phyloP scores from a whole-genome alignment of 345 rosid species.

The Mercurialis annua region DNA sequence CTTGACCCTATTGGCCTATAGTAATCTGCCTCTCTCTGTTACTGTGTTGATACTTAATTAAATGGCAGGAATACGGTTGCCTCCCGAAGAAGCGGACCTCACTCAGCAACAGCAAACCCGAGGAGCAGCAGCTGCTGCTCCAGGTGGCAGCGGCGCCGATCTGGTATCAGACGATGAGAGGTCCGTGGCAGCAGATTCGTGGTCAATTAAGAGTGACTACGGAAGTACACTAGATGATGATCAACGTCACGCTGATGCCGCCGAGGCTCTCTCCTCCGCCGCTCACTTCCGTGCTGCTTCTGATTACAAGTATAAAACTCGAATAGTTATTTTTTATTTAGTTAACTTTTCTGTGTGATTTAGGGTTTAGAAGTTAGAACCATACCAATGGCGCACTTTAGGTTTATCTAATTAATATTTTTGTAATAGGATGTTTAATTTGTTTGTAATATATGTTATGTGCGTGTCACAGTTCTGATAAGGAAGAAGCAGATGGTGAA shows the following conservation, averaged over 20 bases:
- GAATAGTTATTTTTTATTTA: not conserved
- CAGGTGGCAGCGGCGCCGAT: constrained; percentile 28
- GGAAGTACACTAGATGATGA: constrained; percentile 98
- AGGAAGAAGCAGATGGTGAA: constrained; percentile 86
- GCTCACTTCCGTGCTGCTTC: constrained; percentile 69
- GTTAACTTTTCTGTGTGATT: not conserved
- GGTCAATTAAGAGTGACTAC: constrained; percentile 97
- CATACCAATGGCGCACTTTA: too few species aligned
- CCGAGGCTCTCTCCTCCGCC: constrained; percentile 78
- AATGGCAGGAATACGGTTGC: constrained; percentile 30
- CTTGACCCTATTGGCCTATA: not conserved
- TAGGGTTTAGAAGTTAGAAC: too few species aligned
- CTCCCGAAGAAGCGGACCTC: constrained; percentile 26
- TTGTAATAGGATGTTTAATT: not conserved
- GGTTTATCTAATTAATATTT: too few species aligned
- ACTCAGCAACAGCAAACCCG: constrained; percentile 19
- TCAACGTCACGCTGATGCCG: constrained; percentile 95
- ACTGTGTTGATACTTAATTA: not conserved
- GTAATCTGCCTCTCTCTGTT: not conserved
- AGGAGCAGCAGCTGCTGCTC: not conserved
- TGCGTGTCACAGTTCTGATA: constrained; percentile 60
- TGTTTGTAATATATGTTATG: not conserved
- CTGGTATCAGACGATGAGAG: constrained; percentile 96
- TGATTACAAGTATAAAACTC: constrained; percentile 56
- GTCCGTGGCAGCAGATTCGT: constrained; percentile 94